phyloP scores from a whole-genome alignment of 345 rosid genomes.

The Sonneratia caseolaris region DNA sequence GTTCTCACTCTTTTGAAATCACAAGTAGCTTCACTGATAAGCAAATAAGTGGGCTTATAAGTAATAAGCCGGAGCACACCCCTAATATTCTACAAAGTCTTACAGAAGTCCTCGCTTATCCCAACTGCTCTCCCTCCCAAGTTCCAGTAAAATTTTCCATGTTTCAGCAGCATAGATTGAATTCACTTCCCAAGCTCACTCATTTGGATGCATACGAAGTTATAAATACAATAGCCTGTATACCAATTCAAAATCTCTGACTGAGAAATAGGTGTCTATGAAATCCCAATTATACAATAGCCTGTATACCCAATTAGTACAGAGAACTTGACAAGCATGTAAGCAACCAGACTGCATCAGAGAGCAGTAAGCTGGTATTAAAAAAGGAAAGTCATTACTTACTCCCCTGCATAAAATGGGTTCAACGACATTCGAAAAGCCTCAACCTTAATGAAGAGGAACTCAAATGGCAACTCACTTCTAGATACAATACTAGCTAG shows the following conservation, averaged over 20 bases:
- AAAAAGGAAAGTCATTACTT: not conserved
- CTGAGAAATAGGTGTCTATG: no score
- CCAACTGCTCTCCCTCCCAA: not conserved
- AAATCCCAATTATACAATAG: not conserved
- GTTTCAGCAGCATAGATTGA: not conserved
- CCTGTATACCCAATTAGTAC: not conserved
- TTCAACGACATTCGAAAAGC: not conserved
- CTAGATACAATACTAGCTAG: not conserved
- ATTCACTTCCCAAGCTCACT: not conserved
- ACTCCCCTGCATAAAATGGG: not conserved
- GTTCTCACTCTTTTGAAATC: no score
- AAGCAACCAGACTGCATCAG: not conserved
- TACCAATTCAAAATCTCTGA: no score
- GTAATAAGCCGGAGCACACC: not conserved
- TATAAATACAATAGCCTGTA: not conserved
- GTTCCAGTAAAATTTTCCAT: not conserved
- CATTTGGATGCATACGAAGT: not conserved
- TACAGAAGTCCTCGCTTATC: not conserved
- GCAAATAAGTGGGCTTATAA: not conserved
- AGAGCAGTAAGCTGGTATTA: not conserved
- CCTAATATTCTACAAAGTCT: not conserved
- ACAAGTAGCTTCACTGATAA: not conserved
- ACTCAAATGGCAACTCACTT: not conserved
- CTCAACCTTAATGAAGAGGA: not conserved
- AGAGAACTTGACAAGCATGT: not conserved